phyloP scores from a whole-genome alignment of 257 asterid genomes.

The Solanum lycopersicoides region DNA sequence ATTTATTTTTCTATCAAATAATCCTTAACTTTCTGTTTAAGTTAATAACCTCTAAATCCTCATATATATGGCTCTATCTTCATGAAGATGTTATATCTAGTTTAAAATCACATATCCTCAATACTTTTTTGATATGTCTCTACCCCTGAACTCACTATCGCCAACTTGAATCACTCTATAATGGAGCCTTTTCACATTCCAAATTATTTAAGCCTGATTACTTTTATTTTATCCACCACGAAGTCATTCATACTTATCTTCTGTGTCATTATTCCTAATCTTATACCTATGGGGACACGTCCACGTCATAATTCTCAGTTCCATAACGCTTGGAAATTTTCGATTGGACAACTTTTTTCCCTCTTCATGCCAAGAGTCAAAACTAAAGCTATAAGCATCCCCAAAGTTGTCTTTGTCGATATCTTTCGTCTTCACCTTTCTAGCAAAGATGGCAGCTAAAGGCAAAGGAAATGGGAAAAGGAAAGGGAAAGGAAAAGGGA shows the following conservation, averaged over 20 bases:
- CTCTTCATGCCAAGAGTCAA: background rate
- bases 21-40: too few species aligned
- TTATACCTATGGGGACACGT: background rate
- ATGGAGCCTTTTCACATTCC: fast-evolving
- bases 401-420: background rate
- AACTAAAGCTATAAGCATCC: background rate
- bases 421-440: background rate
- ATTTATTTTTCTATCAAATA: too few species aligned
- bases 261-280: background rate
- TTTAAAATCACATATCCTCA: too few species aligned
- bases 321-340: background rate
- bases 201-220: fast-evolving
- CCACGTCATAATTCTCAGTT: background rate
- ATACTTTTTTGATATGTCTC: too few species aligned
- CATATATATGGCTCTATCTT: too few species aligned
- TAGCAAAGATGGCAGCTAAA: background rate
- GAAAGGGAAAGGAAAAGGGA: background rate
- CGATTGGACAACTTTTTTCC: background rate
- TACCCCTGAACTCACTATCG: background rate
- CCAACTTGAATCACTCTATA: background rate
- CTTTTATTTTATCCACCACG: background rate
- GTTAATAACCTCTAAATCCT: too few species aligned
- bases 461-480: background rate
- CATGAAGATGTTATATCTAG: too few species aligned
- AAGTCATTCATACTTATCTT: too few species aligned